These are phyloP conservation scores for Penicillium crystallinum DNA, from an alignment of 495 filamentous ascomycete genomes.

Conservation along the genomic window DNA sequence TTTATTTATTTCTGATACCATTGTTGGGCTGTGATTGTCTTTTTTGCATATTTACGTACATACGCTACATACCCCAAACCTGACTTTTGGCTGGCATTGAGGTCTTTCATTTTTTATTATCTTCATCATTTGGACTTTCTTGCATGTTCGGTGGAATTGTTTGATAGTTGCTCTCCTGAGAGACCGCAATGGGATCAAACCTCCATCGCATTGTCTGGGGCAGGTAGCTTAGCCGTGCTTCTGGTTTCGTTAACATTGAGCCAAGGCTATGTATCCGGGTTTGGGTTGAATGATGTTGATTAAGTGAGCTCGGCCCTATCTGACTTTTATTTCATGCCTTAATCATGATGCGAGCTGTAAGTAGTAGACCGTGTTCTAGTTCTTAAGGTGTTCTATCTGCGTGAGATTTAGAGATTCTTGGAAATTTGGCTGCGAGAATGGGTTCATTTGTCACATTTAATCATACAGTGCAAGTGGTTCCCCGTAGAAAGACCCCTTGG, in stretches of 20 bases:
- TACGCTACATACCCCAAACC: too few relatives aligned
- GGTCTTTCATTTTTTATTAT: not conserved
- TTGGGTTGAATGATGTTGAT: not conserved
- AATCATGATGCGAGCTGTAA: not conserved
- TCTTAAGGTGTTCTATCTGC: not conserved
- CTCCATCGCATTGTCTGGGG: not conserved
- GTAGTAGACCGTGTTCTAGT: not conserved
- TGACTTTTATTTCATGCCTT: not conserved
- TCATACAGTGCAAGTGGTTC: not conserved
- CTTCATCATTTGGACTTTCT: not conserved
- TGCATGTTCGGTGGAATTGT: not conserved
- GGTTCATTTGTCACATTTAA: conserved; percentile 4
- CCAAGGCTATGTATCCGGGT: not conserved
- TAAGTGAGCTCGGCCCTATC: not conserved
- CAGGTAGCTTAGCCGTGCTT: not conserved
- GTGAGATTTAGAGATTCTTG: not conserved
- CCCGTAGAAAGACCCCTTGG: not conserved
- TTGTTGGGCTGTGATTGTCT: conserved; percentile 3
- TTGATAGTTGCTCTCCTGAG: not conserved
- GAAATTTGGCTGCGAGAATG: not conserved
- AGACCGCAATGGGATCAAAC: not conserved
- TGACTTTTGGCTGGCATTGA: conserved; percentile 4
- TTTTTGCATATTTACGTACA: too few relatives aligned
- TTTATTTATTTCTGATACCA: conserved; percentile 15
- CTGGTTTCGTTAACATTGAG: not conserved